Evolutionary conservation across 371 early-diverging fungal genomes (phyloP).

Genomic region (Rhizopus arrhizus): DNA sequence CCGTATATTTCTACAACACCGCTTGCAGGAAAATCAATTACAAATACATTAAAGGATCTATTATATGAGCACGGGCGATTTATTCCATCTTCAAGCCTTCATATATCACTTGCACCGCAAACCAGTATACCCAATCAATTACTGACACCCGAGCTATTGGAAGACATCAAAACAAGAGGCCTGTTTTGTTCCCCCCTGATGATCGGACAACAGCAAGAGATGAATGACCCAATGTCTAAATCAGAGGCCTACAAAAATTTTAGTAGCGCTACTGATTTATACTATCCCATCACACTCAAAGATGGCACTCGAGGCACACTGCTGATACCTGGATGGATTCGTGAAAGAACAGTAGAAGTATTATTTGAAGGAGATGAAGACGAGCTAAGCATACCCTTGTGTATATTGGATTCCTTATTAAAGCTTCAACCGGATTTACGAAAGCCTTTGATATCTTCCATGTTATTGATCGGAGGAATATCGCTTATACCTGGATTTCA

Average conservation of each 20-base stretch:
- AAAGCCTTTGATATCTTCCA: conserved; percentile 61
- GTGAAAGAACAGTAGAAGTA: conserved; percentile 82
- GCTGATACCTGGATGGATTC: conserved; percentile 84
- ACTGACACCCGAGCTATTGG: conserved; percentile 60
- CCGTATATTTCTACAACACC: conserved; percentile 72
- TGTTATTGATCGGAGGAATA: conserved; percentile 82
- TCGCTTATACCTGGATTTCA: conserved; percentile 77
- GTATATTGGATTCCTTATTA: conserved; percentile 63
- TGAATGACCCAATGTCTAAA: conserved; percentile 21
- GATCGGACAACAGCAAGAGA: conserved; percentile 39
- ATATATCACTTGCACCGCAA: conserved; percentile 50
- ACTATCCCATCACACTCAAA: conserved; percentile 47
- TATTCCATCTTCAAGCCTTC: conserved; percentile 48
- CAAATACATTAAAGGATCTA: conserved; percentile 59
- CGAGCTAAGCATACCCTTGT: conserved; percentile 60
- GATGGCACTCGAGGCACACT: conserved; percentile 59
- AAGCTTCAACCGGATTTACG: conserved; percentile 78
- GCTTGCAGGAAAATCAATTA: conserved; percentile 71
- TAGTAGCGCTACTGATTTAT: conserved; percentile 60
- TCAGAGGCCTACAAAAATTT: conserved; percentile 60
- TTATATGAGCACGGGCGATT: conserved; percentile 58
- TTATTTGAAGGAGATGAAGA: conserved; percentile 84
- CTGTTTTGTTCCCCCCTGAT: conserved; percentile 69
- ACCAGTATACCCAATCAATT: conserved; percentile 40
- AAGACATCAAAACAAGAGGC: conserved; percentile 72